Evolutionary conservation across 2,329 filamentous ascomycete genomes (phyloP).

Genomic region (Calonectria hawksworthii): DNA sequence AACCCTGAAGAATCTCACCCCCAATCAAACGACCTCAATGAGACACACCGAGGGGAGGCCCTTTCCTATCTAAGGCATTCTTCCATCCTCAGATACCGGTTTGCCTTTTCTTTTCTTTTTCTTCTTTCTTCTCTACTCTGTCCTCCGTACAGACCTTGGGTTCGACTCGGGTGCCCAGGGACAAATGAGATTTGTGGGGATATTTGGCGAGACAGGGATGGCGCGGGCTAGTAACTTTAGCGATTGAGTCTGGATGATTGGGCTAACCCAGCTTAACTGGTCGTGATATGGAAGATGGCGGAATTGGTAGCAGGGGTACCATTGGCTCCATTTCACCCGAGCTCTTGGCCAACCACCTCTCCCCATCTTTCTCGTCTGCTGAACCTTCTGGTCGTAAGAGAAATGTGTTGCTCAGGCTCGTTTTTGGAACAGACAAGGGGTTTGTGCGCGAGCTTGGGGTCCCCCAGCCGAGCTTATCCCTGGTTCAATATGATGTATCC

Average conservation of each 20-base stretch:
- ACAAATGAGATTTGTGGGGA: slow-evolving; percentile 18
- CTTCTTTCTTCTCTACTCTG: not conserved
- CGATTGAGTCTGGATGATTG: slow-evolving; percentile 17
- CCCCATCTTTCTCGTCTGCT: not conserved
- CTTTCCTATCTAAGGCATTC: not conserved
- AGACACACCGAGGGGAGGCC: not conserved
- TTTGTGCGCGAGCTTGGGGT: not conserved
- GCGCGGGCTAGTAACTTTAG: slow-evolving; percentile 1
- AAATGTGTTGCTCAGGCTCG: not conserved
- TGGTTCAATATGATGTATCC: not conserved
- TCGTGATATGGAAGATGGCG: slow-evolving; percentile 4
- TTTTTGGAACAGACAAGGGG: not conserved
- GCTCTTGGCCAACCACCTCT: slow-evolving; percentile 5
- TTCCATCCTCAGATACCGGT: not conserved
- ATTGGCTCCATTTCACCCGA: not conserved
- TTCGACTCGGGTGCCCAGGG: not conserved
- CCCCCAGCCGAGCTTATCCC: not conserved
- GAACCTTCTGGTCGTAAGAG: not conserved
- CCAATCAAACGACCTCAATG: not conserved
- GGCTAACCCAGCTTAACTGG: not conserved
- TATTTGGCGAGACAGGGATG: not conserved
- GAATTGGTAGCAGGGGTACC: not conserved
- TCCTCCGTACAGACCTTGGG: not conserved
- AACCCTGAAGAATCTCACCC: not conserved
- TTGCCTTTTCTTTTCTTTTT: not conserved